Conservation (phyloP, 768 basidiomycete genomes). For the Leccinum arenicola region DNA sequence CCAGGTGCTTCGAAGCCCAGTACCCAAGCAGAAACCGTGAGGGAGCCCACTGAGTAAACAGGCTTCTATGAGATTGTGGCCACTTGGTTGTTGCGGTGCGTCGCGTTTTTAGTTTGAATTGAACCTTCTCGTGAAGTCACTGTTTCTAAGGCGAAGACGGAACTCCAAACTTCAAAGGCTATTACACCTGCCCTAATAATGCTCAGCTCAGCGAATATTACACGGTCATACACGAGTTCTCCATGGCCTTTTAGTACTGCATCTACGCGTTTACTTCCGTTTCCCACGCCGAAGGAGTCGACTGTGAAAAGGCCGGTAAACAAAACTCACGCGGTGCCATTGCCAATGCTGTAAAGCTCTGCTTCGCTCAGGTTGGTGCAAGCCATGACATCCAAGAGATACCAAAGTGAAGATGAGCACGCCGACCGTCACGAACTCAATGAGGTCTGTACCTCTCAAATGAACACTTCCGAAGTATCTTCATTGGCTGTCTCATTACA, state of each 20-base stretch:
- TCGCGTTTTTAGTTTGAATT: neutral
- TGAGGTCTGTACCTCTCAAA: no score
- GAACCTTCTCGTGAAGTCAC: neutral
- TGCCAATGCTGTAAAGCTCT: neutral
- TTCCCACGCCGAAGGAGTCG: neutral
- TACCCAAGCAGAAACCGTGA: neutral
- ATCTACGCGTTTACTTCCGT: neutral
- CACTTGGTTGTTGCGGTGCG: neutral
- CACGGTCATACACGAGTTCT: neutral
- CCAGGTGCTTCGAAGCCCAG: neutral
- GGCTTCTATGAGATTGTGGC: neutral
- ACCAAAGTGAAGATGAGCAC: neutral
- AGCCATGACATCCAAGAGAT: neutral
- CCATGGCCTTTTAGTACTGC: neutral
- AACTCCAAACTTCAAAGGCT: neutral
- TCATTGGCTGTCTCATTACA: neutral
- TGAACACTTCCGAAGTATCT: neutral
- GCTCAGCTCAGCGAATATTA: neutral
- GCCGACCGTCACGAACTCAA: neutral
- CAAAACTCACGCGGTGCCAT: neutral
- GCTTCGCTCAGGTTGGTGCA: no score
- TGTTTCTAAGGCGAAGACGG: neutral
- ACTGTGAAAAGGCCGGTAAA: neutral
- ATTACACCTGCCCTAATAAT: neutral
- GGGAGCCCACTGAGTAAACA: neutral